Conservation (phyloP, 305 asterid species). For the Solanum hybrid region DNA sequence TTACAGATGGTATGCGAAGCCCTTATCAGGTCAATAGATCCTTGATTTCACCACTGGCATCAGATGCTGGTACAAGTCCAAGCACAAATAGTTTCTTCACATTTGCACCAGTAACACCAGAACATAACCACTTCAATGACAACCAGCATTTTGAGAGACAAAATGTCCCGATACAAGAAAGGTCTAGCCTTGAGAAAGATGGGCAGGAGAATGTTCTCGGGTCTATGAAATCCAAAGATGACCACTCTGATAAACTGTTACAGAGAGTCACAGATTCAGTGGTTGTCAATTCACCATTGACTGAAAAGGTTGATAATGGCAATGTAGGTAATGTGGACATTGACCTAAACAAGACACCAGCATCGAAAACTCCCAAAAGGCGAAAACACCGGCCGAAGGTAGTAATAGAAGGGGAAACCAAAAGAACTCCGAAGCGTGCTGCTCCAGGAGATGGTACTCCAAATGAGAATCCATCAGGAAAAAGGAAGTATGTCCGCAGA, state of each 20-base stretch:
- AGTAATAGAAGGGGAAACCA: slow-evolving; percentile 64
- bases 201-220: slow-evolving; percentile 17
- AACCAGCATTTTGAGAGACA: slow-evolving; percentile 30
- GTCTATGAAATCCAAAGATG: slow-evolving; percentile 23
- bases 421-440: slow-evolving; percentile 47
- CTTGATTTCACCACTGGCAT: slow-evolving; percentile 32
- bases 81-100: slow-evolving; percentile 26
- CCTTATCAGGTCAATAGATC: slow-evolving; percentile 25
- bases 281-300: slow-evolving; percentile 19
- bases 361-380: slow-evolving; percentile 53
- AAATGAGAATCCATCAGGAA: slow-evolving; percentile 31
- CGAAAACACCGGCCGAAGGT: slow-evolving; percentile 87
- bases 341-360: slow-evolving; percentile 69
- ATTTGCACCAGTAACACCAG: slow-evolving; percentile 57
- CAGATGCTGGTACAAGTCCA: slow-evolving; percentile 34
- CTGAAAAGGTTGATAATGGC: slow-evolving; percentile 25
- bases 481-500: slow-evolving; percentile 56
- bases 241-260: slow-evolving; percentile 22
- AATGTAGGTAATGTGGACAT: slow-evolving; percentile 36
- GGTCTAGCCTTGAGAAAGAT: slow-evolving; percentile 26
- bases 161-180: slow-evolving; percentile 15
- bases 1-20: slow-evolving; percentile 40
- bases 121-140: slow-evolving; percentile 31
- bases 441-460: slow-evolving; percentile 20
- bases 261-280: slow-evolving; percentile 20